Evolutionary conservation across 2,329 filamentous ascomycete species (phyloP), one percentile per base, ranked within the genome.

Genomic region (Colletotrichum cereale): DNA sequence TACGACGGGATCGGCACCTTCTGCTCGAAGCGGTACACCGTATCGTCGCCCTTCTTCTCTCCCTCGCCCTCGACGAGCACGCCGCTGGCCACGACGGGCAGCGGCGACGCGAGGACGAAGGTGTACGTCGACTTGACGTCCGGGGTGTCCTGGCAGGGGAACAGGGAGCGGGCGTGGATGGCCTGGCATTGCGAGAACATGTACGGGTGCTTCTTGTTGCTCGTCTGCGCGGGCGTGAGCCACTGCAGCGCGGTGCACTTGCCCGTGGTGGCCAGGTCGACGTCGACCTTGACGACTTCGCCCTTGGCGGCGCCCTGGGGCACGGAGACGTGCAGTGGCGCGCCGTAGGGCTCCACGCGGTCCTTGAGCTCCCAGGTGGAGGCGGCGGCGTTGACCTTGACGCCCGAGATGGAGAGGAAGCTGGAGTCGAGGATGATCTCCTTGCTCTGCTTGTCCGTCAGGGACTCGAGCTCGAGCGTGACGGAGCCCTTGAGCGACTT

Each of bases 141-240:
- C 3, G 96, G 96, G 0, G 96, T 98, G 79, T 99, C 96, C 84
- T 98, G 96, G 82, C 96, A 98, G 8, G 96, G 96, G 81, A 98
- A 97, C 73, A 98, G 89, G 58, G 95, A 97, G 72, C 96, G 91
- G 53, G 94, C 94, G 78, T 98, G 95, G 78, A 98, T 98, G 65
- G 96, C 95, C 85, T 99, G 96, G 81, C 95, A 97, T 85, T 98
- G 96, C 55, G 94, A 97, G 85, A 98, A 98, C 91, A 98, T 96
- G 83, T 98, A 98, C 1, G 96, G 96, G 75, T 97, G 93, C 82
- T 95, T 96, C 85, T 95, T 95, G 88, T 97, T 98, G 70, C 93
- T 94, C 0, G 96, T 98, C 84, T 98, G 96, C 40, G 92, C 92
- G 2, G 95, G 94, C 0, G 93, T 95, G 81, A 99, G 88, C 96